Evolutionary conservation across 1,139 yeast genomes (phyloP).

Genomic region (Lodderomyces margitis): DNA sequence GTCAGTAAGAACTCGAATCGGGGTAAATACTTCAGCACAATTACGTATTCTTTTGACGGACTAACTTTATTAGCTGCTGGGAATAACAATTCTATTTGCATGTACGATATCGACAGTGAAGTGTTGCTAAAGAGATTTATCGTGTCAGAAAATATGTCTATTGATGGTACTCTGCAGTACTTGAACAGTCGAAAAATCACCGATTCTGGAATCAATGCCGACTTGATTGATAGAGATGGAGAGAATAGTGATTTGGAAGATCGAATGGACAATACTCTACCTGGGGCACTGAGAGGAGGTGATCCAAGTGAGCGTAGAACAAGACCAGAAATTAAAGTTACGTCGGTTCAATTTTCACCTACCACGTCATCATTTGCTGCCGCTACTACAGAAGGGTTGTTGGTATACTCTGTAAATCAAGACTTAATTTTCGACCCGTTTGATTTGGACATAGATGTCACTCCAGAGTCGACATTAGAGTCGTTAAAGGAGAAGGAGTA

Average conservation of each 20-base stretch:
- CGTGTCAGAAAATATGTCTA: slow-evolving; percentile 83
- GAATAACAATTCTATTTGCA: slow-evolving; percentile 83
- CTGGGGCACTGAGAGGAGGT: slow-evolving; percentile 91
- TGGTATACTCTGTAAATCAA: slow-evolving; percentile 78
- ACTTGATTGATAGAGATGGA: slow-evolving; percentile 78
- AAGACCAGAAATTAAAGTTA: slow-evolving; percentile 79
- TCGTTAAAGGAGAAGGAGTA: slow-evolving; percentile 68
- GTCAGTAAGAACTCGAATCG: slow-evolving; percentile 77
- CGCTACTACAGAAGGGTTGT: slow-evolving; percentile 91
- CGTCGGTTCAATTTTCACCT: slow-evolving; percentile 80
- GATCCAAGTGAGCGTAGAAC: slow-evolving; percentile 78
- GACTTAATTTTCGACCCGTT: slow-evolving; percentile 85
- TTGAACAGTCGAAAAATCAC: slow-evolving; percentile 81
- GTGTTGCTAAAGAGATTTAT: slow-evolving; percentile 79
- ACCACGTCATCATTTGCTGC: slow-evolving; percentile 91
- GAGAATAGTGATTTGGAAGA: slow-evolving; percentile 86
- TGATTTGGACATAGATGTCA: slow-evolving; percentile 89
- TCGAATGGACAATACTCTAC: slow-evolving; percentile 69
- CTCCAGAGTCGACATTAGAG: slow-evolving; percentile 72
- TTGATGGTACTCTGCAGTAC: slow-evolving; percentile 82
- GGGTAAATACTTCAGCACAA: slow-evolving; percentile 77
- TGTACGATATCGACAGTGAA: slow-evolving; percentile 85
- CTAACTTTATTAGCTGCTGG: slow-evolving; percentile 88
- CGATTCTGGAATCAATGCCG: slow-evolving; percentile 79
- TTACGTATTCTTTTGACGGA: slow-evolving; percentile 89